Conservation (phyloP, 1,139 yeast genomes). For the Saccharomyces hybrid region DNA sequence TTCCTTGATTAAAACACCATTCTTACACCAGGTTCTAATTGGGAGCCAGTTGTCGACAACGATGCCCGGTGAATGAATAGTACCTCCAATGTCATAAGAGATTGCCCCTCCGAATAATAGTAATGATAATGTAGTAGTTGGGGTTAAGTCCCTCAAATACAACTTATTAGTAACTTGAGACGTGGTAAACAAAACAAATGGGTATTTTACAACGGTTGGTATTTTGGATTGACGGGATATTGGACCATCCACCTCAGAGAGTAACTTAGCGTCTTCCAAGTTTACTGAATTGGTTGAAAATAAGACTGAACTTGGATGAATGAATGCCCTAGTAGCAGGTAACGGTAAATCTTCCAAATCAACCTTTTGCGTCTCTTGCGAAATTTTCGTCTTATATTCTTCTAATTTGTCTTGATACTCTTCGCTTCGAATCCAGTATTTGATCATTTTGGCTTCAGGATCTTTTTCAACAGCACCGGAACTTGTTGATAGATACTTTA, state of each 20-base stretch:
- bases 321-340: constrained; percentile 62
- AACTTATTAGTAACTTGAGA: constrained; percentile 60
- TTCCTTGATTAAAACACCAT: constrained; percentile 75
- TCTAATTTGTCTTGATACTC: constrained; percentile 33
- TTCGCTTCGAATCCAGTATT: constrained; percentile 64
- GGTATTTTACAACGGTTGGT: constrained; percentile 34
- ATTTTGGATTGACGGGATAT: constrained; percentile 33
- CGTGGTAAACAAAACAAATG: constrained; percentile 49
- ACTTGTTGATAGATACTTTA: constrained; percentile 60
- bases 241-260: constrained; percentile 26
- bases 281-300: constrained; percentile 35
- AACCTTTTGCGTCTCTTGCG: constrained; percentile 4
- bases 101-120: constrained; percentile 74
- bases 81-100: constrained; percentile 52
- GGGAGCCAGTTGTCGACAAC: constrained; percentile 76
- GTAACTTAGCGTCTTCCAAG: constrained; percentile 35
- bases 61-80: constrained; percentile 51
- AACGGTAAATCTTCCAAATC: constrained; percentile 19
- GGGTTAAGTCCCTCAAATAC: constrained; percentile 70
- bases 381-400: constrained; percentile 5
- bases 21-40: constrained; percentile 84
- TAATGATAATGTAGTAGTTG: constrained; percentile 62
- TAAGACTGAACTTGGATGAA: constrained; percentile 76
- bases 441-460: constrained; percentile 68
- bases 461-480: constrained; percentile 79